Evolutionary conservation across 345 rosid genomes (phyloP), one percentile per base, ranked within the genome.

Genomic region (Eucalyptus leucophloia): DNA sequence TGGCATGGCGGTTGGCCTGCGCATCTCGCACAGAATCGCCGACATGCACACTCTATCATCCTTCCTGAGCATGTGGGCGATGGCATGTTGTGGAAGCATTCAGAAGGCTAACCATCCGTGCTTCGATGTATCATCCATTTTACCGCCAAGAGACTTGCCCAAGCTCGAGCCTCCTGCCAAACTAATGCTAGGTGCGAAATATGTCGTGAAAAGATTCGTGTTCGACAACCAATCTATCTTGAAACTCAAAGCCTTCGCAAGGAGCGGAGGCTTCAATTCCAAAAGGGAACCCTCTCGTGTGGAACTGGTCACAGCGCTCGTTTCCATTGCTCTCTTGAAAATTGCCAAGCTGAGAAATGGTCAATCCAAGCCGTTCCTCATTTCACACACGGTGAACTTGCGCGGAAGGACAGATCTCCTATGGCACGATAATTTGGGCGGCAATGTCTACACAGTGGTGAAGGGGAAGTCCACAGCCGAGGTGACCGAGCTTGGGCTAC

Each of bases 1-100:
- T 28, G 92, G 91, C 21, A 67, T 93, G 40, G 92, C 88, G 2
- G 72, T 92, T 11, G 91, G 89, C n/a, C 54, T 86, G n/a, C 53
- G 87, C 24, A 6, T 90, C 18, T 80, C 87, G 5, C 93, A 92
- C 82, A 89, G 88, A 86, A 17, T 92, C 10, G 89, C 77, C 5
- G 93, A 93, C 72, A 91, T 88, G 45, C 90, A 51, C 45, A 88
- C 91, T 23, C 16, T 89, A 3, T 80, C 81, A n/a, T 12, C 82
- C 14, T 89, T 92, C 85, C 6, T 90, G 26, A 77, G 62, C 28
- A 91, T 62, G 16, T 92, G 94, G 93, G 91, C 92, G 49, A 51
- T 24, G 26, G 65, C 81, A 21, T 89, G 89, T 62, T 87, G 87
- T 30, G 88, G 91, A 32, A 16, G 47, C 54, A 15, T 62, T 18